Conservation (phyloP, 106 monocot genomes). For the Phalaenopsis aphrodite region DNA sequence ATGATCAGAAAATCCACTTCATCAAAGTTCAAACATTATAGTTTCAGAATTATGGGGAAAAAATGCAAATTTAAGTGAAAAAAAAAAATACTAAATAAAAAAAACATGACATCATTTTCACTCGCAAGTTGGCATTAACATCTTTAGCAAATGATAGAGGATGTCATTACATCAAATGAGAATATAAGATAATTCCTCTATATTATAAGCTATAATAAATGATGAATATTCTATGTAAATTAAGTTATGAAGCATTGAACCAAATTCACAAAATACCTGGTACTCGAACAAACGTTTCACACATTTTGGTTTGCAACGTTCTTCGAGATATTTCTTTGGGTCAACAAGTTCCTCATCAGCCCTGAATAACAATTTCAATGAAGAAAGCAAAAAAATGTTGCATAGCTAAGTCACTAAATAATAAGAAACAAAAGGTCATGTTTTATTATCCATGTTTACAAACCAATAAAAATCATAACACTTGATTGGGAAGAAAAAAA, state of each 20-base stretch:
- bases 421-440: neutral
- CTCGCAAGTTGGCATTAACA: neutral
- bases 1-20: neutral
- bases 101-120: neutral
- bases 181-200: neutral
- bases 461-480: neutral
- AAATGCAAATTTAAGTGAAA: too few species aligned
- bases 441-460: neutral
- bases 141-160: neutral
- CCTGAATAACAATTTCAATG: constrained; percentile 19
- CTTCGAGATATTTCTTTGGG: constrained; percentile 51
- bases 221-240: neutral
- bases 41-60: neutral
- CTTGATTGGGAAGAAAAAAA: neutral
- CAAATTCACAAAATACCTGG: constrained; percentile 21
- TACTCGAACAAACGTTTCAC: constrained; percentile 37
- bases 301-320: constrained; percentile 45
- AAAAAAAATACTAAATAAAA: neutral
- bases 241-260: neutral
- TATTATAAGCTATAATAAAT: neutral
- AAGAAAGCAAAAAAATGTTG: neutral
- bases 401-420: neutral
- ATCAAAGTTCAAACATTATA: neutral
- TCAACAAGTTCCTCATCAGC: constrained; percentile 51
- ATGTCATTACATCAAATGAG: neutral